Percentiles rank a stretch among this genome's conserved stretches.
phyloP scores from a whole-genome alignment of 1,139 yeast species.

The Diutina sp. region DNA sequence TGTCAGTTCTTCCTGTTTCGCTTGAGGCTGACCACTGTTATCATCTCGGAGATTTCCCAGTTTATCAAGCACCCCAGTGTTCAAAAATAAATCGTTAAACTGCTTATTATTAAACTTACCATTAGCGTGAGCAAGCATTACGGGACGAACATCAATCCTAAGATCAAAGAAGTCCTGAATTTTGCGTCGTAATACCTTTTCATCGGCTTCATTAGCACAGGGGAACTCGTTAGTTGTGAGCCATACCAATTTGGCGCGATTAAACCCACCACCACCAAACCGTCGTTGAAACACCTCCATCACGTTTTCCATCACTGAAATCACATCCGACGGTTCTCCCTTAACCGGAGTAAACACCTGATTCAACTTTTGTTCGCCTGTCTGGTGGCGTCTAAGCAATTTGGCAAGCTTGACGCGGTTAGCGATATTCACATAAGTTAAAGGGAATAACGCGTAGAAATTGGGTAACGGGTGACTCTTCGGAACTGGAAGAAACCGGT shows the following conservation, averaged over 20 bases:
- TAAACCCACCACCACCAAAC: constrained; percentile 10
- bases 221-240: constrained; percentile 30
- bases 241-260: constrained; percentile 27
- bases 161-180: constrained; percentile 46
- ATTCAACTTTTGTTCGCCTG: background rate
- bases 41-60: constrained; percentile 6
- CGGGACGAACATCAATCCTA: constrained; percentile 46
- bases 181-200: constrained; percentile 38
- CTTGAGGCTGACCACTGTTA: constrained; percentile 3
- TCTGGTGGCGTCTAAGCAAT: background rate
- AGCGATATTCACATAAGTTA: background rate
- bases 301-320: constrained; percentile 18
- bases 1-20: background rate
- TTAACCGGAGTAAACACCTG: background rate
- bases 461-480: background rate
- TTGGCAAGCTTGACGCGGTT: background rate
- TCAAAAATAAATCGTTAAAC: constrained; percentile 44
- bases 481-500: background rate
- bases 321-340: constrained; percentile 7
- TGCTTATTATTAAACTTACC: constrained; percentile 34
- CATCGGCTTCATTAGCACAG: constrained; percentile 13
- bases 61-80: constrained; percentile 21
- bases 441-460: background rate
- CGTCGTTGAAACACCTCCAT: constrained; percentile 20
- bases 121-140: constrained; percentile 29